Evolutionary conservation across 495 filamentous ascomycete species (phyloP), one percentile per base, ranked within the genome.

Genomic region (Haplographium delicatum): DNA sequence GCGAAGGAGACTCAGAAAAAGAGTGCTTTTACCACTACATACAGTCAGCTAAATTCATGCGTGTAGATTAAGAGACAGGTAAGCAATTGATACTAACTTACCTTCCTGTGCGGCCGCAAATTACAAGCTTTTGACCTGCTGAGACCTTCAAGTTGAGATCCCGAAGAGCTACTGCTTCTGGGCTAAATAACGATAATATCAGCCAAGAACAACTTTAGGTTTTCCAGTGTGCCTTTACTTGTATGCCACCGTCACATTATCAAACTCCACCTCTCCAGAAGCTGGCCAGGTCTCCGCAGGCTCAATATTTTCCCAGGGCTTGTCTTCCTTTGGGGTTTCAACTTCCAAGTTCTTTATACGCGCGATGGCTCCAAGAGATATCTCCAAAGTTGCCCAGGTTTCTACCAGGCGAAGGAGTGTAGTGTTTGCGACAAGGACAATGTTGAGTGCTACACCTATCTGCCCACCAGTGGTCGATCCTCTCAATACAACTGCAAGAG

Each of bases 401-500:
- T 51, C 33, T 1, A 57, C 35, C 5, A 57, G 43, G 1, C 19
- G 7, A 10, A 57, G 47, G 10, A 57, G 39, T 4, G 54, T 57
- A 20, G 47, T 57, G 23, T 48, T 57, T 23, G 67, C 58, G 2
- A 41, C 33, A 37, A 71, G 62, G 9, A 71, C 51, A 4, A 63
- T 65, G 10, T 68, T 59, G 24, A 72, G 30, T 0, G 82, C 79
- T 6, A 83, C 72, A 27, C 81, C 82, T 9, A 78, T 68, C 40
- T 69, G 75, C 4, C 73, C 77, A 4, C 70, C 69, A 42, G 67
- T 68, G 11, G 56, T 61, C 44, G 25, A 58, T 24, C 34, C 40
- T 8, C 35, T 31, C 47, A 75, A 59, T 1, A 48, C 49, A 19
- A 68, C 66, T 16, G 65, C 68, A 28, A 69, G 57, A 39, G 47